Base-by-base conservation (phyloP, 1,139 yeast species). In the Geotrichum histeridarum region DNA sequence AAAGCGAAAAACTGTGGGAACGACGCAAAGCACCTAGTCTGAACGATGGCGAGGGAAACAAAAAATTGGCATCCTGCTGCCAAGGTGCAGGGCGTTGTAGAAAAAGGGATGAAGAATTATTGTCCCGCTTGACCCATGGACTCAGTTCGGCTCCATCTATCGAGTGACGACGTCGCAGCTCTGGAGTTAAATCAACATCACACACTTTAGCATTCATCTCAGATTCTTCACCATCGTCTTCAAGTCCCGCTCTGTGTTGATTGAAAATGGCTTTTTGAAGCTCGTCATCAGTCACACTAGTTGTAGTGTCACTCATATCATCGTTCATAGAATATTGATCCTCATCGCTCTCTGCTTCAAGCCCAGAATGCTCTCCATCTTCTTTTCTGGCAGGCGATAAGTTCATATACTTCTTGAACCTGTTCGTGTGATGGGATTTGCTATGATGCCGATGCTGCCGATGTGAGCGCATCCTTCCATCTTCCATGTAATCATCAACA, bases 21-120 rank as follows among this genome's bases (percentile, higher is more conserved):
- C 58, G 49, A 7, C 55, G 51, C 7, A 55, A 37, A 2, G 48
- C 43, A 7, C 47, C 44, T n/a, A 55, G 15, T 14, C 47, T 53
- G 42, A 22, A 50, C 7, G 51, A 32, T 1, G 58, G 54, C 11
- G 41, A 15, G 5, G 43, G 41, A 32, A 15, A 33, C 12, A 11
- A 30, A 3, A 37, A 12, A 39, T 17, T 42, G 32, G 8, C 42
- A 36, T 27, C 44, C 11, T 15, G 42, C 38, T n/a, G 48, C n/a
- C n/a, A 48, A 15, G n/a, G 48, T 35, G 32, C 45, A 36, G 43
- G 39, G 17, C n/a, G 6, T 17, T 37, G 39, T n/a, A 37, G 15
- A 42, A 15, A 32, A 38, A 39, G 27, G 7, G 31, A 8, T 22
- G 17, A 12, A 31, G 43, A 12, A 15, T 41, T 17, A 27, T 31